Evolutionary conservation across 208 protist species (phyloP), one percentile per base, ranked within the genome.

Genomic region (Acanthamoeba sp.): DNA sequence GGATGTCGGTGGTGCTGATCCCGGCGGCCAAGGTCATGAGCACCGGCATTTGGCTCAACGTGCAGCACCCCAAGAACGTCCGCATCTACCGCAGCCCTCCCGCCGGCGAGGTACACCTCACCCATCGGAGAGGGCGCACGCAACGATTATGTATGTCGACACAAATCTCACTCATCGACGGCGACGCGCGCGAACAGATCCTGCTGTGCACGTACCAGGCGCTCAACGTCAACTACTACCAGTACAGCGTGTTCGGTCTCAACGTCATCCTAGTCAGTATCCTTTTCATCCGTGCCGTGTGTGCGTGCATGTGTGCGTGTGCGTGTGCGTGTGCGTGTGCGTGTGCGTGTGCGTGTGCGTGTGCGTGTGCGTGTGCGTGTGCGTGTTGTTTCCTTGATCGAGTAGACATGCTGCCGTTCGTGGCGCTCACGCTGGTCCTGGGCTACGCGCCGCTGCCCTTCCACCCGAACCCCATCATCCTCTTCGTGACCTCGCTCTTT

Each of bases 171-270:
- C n/a, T n/a, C n/a, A n/a, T n/a, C n/a, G n/a, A n/a, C n/a, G n/a
- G n/a, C 73, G 6, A 22, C 45, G 2, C 34, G 14, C 78, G n/a
- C 2, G 78, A 14, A 38, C 22, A 87, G 45, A 87, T 87, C 78
- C 24, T 87, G 24, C 40, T 94, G 32, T 96, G 91, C 85, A 94
- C 95, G 40, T 91, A 95, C 66, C 62, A 95, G 48, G 90, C 95
- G 32, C 42, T 92, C 59, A 97, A 96, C 89, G 24, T 36, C 20
- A 66, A 69, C 71, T 97, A 97, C 95, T 97, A 96, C 78, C 96
- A 95, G 76, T 97, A 95, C 88, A 84, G 45, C 32, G 52, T 97
- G 14, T 34, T 59, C 78, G 96, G 96, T 32, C 52, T 97, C 42
- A 97, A 97, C 95, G 90, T 97, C 91, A 78, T 95, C 66, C 84